Conservation (phyloP, 257 asterid species). For the Craterostigma plantagineum region DNA sequence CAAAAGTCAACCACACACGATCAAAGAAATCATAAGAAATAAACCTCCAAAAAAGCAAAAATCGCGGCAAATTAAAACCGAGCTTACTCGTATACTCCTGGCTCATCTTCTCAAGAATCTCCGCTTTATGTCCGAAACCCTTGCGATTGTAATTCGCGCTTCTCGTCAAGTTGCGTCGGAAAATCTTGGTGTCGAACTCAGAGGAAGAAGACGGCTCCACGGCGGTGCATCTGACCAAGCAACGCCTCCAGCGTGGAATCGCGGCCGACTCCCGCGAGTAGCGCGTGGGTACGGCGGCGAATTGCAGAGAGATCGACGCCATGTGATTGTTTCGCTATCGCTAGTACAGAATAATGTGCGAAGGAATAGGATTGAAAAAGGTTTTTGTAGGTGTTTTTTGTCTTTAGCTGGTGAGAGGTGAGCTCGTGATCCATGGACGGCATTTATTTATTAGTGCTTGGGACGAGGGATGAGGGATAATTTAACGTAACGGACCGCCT, state of each 20-base stretch:
- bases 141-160: constrained; percentile 76
- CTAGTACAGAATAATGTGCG: too few relatives aligned
- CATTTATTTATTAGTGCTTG: too few relatives aligned
- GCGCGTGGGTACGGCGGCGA: constrained; percentile 32
- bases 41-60: background rate
- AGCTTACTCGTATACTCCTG: constrained; percentile 70
- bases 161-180: constrained; percentile 74
- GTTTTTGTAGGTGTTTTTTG: too few relatives aligned
- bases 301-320: constrained; percentile 34
- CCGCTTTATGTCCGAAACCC: constrained; percentile 76
- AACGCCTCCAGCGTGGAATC: constrained; percentile 36
- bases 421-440: too few relatives aligned
- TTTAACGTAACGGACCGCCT: too few relatives aligned
- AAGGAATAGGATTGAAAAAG: too few relatives aligned
- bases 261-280: too few relatives aligned
- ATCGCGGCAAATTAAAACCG: background rate
- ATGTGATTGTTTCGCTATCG: too few relatives aligned
- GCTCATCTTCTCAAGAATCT: constrained; percentile 61
- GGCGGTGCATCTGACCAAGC: constrained; percentile 46
- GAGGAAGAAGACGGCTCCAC: constrained; percentile 37
- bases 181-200: constrained; percentile 66
- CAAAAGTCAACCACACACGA: background rate
- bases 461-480: too few relatives aligned
- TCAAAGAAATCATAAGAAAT: too few relatives aligned
- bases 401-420: too few relatives aligned